These are phyloP conservation scores for Miscanthus sacchariflorus DNA, from an alignment of 202 grass and related monocot genomes.

Conservation along the genomic window DNA sequence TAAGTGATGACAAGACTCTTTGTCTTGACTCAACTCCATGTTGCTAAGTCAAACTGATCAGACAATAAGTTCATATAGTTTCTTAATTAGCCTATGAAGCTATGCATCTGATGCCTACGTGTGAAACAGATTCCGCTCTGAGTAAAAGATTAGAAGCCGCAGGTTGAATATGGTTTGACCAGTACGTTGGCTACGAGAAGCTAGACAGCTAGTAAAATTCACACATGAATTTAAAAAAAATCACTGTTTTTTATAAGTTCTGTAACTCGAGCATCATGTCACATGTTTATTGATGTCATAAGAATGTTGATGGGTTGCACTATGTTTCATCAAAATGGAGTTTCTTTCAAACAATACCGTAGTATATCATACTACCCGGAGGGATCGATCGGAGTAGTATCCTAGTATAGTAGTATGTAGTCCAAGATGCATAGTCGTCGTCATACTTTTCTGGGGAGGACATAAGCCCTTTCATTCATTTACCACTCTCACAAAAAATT, in stretches of 20 bases:
- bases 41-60: slow-evolving; percentile 56
- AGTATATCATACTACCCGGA: no score
- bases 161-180: slow-evolving; percentile 54
- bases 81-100: slow-evolving; percentile 36
- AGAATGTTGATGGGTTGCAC: not conserved
- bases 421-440: no score
- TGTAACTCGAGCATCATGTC: not conserved
- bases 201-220: not conserved
- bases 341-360: no score
- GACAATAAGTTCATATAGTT: slow-evolving; percentile 33
- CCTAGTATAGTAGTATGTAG: no score
- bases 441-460: not conserved
- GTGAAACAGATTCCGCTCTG: slow-evolving; percentile 22
- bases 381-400: no score
- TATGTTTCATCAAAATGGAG: not conserved
- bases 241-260: no score
- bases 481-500: not conserved
- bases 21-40: slow-evolving; percentile 47
- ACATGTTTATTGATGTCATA: not conserved
- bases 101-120: slow-evolving; percentile 9
- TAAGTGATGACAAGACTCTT: slow-evolving; percentile 49
- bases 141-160: not conserved
- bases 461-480: not conserved
- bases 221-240: not conserved
- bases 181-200: not conserved